These are phyloP conservation scores for Albugo candida DNA, from an alignment of 352 stramenopile species.

Conservation along the genomic window DNA sequence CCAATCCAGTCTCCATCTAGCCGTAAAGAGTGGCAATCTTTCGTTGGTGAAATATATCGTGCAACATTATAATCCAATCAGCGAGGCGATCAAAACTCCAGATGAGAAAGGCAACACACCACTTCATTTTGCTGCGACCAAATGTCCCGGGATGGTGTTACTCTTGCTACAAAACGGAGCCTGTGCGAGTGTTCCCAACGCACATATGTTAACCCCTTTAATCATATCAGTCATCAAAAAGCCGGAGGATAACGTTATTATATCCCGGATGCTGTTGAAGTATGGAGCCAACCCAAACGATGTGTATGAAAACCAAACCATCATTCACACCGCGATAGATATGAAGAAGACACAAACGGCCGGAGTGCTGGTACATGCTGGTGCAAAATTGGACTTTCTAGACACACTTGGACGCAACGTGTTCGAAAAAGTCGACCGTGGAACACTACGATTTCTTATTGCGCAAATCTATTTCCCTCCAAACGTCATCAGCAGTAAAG, in stretches of 20 bases:
- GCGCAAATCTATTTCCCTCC: slow-evolving; percentile 76
- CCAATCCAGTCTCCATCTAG: slow-evolving; percentile 59
- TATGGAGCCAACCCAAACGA: slow-evolving; percentile 76
- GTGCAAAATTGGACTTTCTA: slow-evolving; percentile 74
- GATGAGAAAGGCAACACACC: slow-evolving; percentile 79
- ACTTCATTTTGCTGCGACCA: slow-evolving; percentile 73
- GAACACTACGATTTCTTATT: slow-evolving; percentile 46
- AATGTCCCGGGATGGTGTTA: slow-evolving; percentile 66
- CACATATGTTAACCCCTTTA: slow-evolving; percentile 60
- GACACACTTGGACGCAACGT: slow-evolving; percentile 65
- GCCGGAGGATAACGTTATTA: slow-evolving; percentile 61
- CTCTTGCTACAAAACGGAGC: slow-evolving; percentile 49
- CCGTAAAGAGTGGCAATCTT: slow-evolving; percentile 68
- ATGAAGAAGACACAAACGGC: slow-evolving; percentile 44
- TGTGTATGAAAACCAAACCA: slow-evolving; percentile 72
- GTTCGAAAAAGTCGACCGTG: slow-evolving; percentile 67
- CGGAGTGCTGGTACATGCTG: slow-evolving; percentile 49
- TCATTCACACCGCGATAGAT: slow-evolving; percentile 70
- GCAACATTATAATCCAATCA: slow-evolving; percentile 56
- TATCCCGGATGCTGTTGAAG: slow-evolving; percentile 75
- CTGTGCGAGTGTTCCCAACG: slow-evolving; percentile 72
- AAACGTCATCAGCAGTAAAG: slow-evolving; percentile 73
- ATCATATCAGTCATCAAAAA: slow-evolving; percentile 80
- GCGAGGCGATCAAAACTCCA: slow-evolving; percentile 65
- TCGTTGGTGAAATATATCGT: slow-evolving; percentile 64